These are phyloP conservation scores for Citrus glauca DNA, from an alignment of 345 rosid species.

Conservation along the genomic window DNA sequence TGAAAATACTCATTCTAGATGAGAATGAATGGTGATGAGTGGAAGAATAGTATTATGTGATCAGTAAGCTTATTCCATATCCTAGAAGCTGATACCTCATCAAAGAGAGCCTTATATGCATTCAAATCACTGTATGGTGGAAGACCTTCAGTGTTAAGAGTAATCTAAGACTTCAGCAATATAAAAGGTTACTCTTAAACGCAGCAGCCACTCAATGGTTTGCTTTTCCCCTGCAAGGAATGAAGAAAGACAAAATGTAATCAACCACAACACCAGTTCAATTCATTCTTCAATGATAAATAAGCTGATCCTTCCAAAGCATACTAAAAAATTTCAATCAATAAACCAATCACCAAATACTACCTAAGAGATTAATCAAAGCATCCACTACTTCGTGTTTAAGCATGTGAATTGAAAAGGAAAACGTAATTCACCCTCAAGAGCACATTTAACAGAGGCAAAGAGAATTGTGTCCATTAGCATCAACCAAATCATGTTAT, in stretches of 20 bases:
- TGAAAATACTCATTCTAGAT: no score
- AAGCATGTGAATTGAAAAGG: not conserved
- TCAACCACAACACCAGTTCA: not conserved
- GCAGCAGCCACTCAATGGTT: slow-evolving; percentile 97
- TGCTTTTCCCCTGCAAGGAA: slow-evolving; percentile 80
- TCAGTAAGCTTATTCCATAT: not conserved
- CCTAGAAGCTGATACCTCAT: slow-evolving; percentile 40
- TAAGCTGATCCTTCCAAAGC: not conserved
- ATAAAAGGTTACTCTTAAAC: slow-evolving; percentile 79
- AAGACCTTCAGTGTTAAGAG: slow-evolving; percentile 66
- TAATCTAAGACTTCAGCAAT: slow-evolving; percentile 90
- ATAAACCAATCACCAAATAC: not conserved
- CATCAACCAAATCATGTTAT: not conserved
- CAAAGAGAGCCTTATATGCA: slow-evolving; percentile 40
- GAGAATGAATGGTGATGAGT: not conserved
- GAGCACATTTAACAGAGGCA: no score
- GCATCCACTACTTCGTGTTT: not conserved
- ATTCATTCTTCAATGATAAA: not conserved
- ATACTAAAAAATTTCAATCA: not conserved
- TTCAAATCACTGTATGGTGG: slow-evolving; percentile 90
- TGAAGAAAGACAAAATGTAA: slow-evolving; percentile 17
- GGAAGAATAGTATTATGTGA: not conserved
- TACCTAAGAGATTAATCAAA: not conserved
- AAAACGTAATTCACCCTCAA: not conserved
- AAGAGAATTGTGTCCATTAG: not conserved